Evolutionary conservation across 306 rosid genomes (phyloP).

Genomic region (Cucumis melo): DNA sequence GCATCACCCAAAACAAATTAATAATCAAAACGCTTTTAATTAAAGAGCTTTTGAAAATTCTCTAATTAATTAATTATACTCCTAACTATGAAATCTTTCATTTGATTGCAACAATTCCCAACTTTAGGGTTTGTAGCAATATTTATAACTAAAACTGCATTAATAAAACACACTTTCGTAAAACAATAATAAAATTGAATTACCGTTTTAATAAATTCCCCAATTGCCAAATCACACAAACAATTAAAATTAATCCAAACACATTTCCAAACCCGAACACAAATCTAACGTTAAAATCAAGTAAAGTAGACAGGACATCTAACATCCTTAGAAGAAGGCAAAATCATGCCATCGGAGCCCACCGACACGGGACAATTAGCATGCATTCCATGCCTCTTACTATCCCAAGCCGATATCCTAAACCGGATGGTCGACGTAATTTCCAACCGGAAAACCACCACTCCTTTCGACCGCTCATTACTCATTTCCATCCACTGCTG

Average conservation of each 20-base stretch:
- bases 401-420: conserved; percentile 45
- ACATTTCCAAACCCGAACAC: not conserved
- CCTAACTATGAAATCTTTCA: not conserved
- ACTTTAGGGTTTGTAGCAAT: not conserved
- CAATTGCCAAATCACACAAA: not conserved
- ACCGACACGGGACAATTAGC: conserved; percentile 55
- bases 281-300: not conserved
- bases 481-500: conserved; percentile 51
- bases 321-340: conserved; percentile 25
- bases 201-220: not conserved
- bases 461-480: conserved; percentile 41
- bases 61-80: not conserved
- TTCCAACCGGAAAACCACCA: conserved; percentile 49
- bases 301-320: conserved; percentile 65
- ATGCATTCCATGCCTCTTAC: conserved; percentile 53
- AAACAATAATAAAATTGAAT: not conserved
- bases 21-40: no score
- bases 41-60: not conserved
- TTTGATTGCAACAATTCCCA: not conserved
- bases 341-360: conserved; percentile 50
- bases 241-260: not conserved
- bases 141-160: not conserved
- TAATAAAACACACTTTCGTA: no score
- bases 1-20: no score
- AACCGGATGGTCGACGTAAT: conserved; percentile 43